Evolutionary conservation across 2,329 filamentous ascomycete genomes (phyloP), one percentile per base, ranked within the genome.

Genomic region (Talaromyces sp.): DNA sequence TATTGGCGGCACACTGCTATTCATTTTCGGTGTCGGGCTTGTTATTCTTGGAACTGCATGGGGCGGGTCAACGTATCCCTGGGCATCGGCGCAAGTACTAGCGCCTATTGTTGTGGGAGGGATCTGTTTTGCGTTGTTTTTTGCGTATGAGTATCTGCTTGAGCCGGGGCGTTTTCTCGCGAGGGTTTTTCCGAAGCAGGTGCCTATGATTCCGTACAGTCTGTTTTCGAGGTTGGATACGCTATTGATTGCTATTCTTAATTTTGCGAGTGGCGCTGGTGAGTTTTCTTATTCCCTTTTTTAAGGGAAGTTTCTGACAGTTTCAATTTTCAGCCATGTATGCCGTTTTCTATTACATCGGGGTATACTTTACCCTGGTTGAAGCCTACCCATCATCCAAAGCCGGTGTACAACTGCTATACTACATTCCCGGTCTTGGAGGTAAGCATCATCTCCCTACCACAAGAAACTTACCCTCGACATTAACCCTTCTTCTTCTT

Each of bases 261-360:
- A 87, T 65, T 84, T 87, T 67, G 78, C 81, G 3, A 82, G 82
- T 0, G 87, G 87, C 4, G 82, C 85, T 66, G 68, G 74, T 17
- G 70, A 78, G 63, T 78, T 42, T n/a, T 47, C n/a, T 88, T 87
- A 70, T 88, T 87, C 65, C 82, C 85, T 64, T 82, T 82, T 22
- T 22, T 22, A 22, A 22, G 22, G 22, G 22, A 22, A 22, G 22
- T 22, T 22, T 88, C 81, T 82, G 47, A 55, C 27, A 30, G 30
- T 22, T 28, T 47, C 54, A 68, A 30, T 33, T 19, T 30, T 47
- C 53, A 68, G 68, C 74, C 0, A 72, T 80, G 65, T 81, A 81
- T 69, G 77, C 81, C 13, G 83, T 87, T 0, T 84, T 89, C 65
- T 90, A 90, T 71, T 90, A 89, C 66, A 84, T 88, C 65, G 85